Evolutionary conservation across 1,139 yeast genomes (phyloP), one percentile per base, ranked within the genome.

Genomic region (Scheffersomyces segobiensis): DNA sequence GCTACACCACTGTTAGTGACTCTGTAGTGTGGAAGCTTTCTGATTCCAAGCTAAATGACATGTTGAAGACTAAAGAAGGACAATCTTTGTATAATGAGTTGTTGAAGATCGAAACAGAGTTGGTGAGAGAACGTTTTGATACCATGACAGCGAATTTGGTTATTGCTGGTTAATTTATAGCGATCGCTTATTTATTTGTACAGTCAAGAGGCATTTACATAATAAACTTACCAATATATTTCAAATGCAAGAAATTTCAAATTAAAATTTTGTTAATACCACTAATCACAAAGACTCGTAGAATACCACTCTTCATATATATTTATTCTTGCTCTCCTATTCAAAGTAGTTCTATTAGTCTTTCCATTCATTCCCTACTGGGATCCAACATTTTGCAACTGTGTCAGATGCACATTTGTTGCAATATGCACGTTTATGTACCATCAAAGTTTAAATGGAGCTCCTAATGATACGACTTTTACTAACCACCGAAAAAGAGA

Each of bases 11-110:
- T 50, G 81, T 79, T 2, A 75, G 65, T 59, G 91, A 88, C 58
- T 78, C 90, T 1, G 83, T 86, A 6, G 81, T 91, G 3, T 95
- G 98, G 98, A 80, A 85, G 58, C 75, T 93, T 55, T 82, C 87
- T 50, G 74, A 77, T 49, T 76, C 74, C 6, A 75, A 79, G 46
- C 71, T 89, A 65, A 70, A 74, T 8, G 79, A 73, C 55, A 69
- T 89, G 65, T 71, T 79, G 57, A 74, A 77, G 47, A 67, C 71
- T 5, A 73, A 76, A 0, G 78, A 79, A 6, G 87, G 87, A 6
- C 70, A 75, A 14, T 85, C 79, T 42, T 71, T 91, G n/a, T 89
- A 86, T 63, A 83, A 85, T 53, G 98, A 93, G 70, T 72, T 93
- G 53, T 75, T 89, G 57, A 77, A 81, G 56, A 85, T 93, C 52